Conservation (phyloP, 192 early-diverging fungal species). For the Linnemannia hyalina region DNA sequence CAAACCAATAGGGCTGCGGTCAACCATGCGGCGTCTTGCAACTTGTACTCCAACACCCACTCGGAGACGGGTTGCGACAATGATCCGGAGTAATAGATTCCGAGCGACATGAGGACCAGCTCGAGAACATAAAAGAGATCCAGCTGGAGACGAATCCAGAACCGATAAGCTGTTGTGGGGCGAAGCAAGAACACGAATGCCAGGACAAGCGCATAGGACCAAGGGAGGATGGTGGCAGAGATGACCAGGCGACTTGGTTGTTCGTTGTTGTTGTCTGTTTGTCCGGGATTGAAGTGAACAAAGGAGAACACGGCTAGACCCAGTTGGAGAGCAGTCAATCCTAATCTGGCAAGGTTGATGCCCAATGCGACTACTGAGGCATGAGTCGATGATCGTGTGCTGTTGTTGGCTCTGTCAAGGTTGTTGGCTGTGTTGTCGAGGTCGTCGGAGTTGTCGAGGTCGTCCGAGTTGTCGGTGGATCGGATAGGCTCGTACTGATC, state of each 20-base stretch:
- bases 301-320: conserved; percentile 13
- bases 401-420: not conserved
- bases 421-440: not conserved
- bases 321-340: conserved; percentile 12
- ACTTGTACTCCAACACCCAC: conserved; percentile 6
- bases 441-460: not conserved
- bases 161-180: not conserved
- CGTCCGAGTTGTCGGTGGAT: no score
- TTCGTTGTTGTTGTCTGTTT: not conserved
- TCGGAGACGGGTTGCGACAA: not conserved
- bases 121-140: conserved; percentile 19
- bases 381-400: not conserved
- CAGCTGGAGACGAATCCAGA: conserved; percentile 22
- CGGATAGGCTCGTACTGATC: conserved; percentile 2
- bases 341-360: conserved; percentile 12
- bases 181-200: not conserved
- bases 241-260: not conserved
- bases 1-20: not conserved
- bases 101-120: not conserved
- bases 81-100: not conserved
- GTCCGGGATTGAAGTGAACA: not conserved
- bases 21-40: conserved; percentile 1
- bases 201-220: conserved; percentile 17
- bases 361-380: not conserved
- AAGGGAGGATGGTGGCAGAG: not conserved